Evolutionary conservation across 2,329 filamentous ascomycete genomes (phyloP).

Genomic region (Magnaporthales sp.): DNA sequence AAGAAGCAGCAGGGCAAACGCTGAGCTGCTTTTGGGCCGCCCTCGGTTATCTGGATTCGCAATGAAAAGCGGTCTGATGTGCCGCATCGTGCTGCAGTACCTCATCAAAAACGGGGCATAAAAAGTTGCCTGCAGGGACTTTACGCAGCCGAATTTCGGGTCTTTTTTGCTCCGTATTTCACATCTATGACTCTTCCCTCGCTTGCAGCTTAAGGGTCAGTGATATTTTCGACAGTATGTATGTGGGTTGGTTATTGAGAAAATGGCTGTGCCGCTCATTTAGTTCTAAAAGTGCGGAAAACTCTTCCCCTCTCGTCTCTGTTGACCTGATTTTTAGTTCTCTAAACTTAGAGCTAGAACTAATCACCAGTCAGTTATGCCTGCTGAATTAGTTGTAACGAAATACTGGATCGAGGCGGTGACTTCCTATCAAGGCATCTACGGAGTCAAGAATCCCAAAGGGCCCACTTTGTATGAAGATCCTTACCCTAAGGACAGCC

Average conservation of each 20-base stretch:
- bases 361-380: not conserved
- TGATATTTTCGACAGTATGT: not conserved
- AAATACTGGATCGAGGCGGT: not conserved
- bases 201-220: not conserved
- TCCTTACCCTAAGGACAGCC: not conserved
- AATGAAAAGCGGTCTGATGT: slow-evolving; percentile 1
- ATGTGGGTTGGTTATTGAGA: not conserved
- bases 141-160: not conserved
- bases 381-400: no score
- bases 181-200: not conserved
- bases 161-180: not conserved
- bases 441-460: not conserved
- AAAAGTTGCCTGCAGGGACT: not conserved
- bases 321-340: no score
- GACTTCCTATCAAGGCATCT: not conserved
- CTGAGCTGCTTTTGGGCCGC: not conserved
- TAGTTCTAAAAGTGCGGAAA: no score
- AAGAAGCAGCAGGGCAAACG: not conserved
- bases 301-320: not conserved
- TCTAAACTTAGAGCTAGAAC: not conserved
- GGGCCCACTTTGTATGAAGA: not conserved
- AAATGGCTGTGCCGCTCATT: not conserved
- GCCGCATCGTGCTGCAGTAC: not conserved
- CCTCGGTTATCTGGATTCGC: slow-evolving; percentile 1
- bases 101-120: not conserved